These are phyloP conservation scores for Astrocystis sublimbata DNA, from an alignment of 495 filamentous ascomycete genomes.

Conservation along the genomic window DNA sequence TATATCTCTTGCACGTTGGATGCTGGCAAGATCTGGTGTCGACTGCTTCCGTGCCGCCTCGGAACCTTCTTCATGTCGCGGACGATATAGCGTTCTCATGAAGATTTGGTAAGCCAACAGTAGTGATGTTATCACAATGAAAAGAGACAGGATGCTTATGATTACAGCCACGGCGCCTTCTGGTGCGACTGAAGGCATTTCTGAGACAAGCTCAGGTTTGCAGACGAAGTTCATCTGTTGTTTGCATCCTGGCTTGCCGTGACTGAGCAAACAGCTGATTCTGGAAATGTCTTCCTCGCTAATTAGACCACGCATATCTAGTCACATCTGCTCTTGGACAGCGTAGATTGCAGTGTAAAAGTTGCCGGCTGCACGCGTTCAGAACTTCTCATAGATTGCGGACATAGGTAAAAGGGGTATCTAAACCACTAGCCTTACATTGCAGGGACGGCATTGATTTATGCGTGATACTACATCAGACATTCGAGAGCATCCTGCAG, in stretches of 20 bases:
- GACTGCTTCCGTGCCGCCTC: neutral
- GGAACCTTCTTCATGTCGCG: neutral
- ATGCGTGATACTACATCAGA: neutral
- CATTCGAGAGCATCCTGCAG: neutral
- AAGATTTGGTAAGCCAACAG: slow-evolving; percentile 6
- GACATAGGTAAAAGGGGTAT: too few species aligned
- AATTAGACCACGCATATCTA: neutral
- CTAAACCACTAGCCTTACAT: too few species aligned
- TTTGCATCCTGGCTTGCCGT: neutral
- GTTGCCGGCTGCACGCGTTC: too few species aligned
- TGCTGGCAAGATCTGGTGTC: neutral
- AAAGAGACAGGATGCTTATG: slow-evolving; percentile 6
- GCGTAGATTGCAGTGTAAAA: neutral
- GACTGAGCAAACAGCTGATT: neutral
- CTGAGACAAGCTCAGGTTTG: neutral
- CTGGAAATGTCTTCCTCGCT: neutral
- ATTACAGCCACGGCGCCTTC: slow-evolving; percentile 5
- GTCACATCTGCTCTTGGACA: neutral
- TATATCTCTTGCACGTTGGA: neutral
- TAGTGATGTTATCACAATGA: slow-evolving; percentile 5
- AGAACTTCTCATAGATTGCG: too few species aligned
- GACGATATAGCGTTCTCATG: neutral
- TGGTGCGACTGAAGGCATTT: slow-evolving; percentile 1
- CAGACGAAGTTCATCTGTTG: neutral
- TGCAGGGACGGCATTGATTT: too few species aligned